phyloP scores from a whole-genome alignment of 2,329 filamentous ascomycete genomes.

The Chaetomium sp. region DNA sequence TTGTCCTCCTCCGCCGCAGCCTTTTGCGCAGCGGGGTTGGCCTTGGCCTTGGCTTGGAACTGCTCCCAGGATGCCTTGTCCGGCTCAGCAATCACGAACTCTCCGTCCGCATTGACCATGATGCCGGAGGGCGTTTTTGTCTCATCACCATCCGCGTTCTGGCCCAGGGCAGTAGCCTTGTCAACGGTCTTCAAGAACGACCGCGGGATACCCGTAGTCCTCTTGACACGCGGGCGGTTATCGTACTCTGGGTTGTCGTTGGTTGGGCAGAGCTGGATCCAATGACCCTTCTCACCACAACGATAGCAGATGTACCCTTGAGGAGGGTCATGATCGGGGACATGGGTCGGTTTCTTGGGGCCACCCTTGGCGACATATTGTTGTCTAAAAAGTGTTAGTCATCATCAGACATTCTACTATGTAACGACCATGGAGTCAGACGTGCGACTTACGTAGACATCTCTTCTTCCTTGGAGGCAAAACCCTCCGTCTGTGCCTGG shows the following conservation, averaged over 20 bases:
- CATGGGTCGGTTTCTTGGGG: constrained; percentile 61
- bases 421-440: no score
- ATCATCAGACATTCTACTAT: background rate
- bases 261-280: constrained; percentile 97
- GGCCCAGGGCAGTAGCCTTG: constrained; percentile 69
- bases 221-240: constrained; percentile 85
- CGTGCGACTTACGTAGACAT: constrained; percentile 64
- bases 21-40: constrained; percentile 74
- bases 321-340: constrained; percentile 88
- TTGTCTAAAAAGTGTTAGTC: constrained; percentile 45
- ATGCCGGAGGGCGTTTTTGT: constrained; percentile 76
- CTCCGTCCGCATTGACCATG: constrained; percentile 96
- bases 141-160: constrained; percentile 72
- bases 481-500: constrained; percentile 80
- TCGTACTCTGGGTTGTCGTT: constrained; percentile 97
- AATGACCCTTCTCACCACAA: constrained; percentile 96
- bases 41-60: constrained; percentile 91
- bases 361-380: constrained; percentile 55
- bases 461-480: constrained; percentile 76
- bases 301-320: constrained; percentile 94
- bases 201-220: constrained; percentile 91
- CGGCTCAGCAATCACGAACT: constrained; percentile 93
- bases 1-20: constrained; percentile 71
- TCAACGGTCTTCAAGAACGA: constrained; percentile 95
- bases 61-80: constrained; percentile 96